Evolutionary conservation across 306 rosid species (phyloP), one percentile per base, ranked within the genome.

Genomic region (Malus fusca): DNA sequence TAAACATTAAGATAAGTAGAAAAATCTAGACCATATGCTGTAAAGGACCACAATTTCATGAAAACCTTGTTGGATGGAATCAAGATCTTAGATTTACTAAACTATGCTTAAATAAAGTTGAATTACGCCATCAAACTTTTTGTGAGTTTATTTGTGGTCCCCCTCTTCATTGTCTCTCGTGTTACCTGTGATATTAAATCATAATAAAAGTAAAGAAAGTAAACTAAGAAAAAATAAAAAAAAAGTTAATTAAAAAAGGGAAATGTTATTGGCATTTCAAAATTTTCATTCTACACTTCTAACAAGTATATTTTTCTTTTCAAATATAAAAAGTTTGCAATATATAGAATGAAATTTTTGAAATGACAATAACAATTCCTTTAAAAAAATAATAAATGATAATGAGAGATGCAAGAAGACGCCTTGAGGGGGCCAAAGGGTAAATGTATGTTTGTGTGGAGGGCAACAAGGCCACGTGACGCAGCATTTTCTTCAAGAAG

Each of bases 401-500:
- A 7, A 33, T 19, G 86, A 82, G 60, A 79, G 66, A 14, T 23
- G 62, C 79, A 69, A 15, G 78, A 37, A 2, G 42, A 37, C 42
- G 42, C 42, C 42, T 37, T 37, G 42, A 1, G 42, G 42, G 42
- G 42, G 11, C 55, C 18, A 30, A 58, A 71, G 75, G 23, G 78
- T 61, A 23, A 18, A 28, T 74, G 85, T 67, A 28, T 71, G 85
- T 71, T 66, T 78, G 22, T 68, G 88, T 59, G 83, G 87, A 76
- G 66, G 68, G 71, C 59, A 82, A 76, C 87, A 74, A 13, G 23
- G 12, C 62, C 87, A 81, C 88, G 83, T 76, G 88, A 80, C 9
- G 78, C 78, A 22, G 12, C 83, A 71, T 82, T 75, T 82, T 44
- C 75, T 61, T 82, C 82, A 23, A 53, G 63, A 80, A 26, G 11